Evolutionary conservation across 164 flowering plant species (phyloP).

Genomic region (Magnolia sinica): DNA sequence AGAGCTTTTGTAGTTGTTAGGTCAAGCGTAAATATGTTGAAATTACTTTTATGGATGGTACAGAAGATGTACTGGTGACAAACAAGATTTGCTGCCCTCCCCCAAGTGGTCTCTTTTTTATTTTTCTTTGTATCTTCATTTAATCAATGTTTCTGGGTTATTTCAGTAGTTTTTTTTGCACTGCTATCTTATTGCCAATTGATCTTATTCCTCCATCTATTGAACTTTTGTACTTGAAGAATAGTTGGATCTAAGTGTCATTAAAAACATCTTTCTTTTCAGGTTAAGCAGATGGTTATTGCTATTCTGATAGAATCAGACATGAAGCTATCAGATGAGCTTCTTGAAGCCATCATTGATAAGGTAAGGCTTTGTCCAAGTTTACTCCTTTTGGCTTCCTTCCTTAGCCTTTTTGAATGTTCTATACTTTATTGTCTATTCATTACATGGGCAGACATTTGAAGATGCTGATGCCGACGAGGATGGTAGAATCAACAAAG

Average conservation of each 20-base stretch:
- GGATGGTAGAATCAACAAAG: conserved; percentile 70
- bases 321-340: conserved; percentile 61
- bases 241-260: background rate
- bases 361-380: conserved; percentile 33
- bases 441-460: conserved; percentile 56
- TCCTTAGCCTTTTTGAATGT: background rate
- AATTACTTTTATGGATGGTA: too few species aligned
- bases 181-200: background rate
- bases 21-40: too few species aligned
- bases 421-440: background rate
- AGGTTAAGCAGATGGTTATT: conserved; percentile 88
- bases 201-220: background rate
- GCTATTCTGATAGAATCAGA: conserved; percentile 73
- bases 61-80: too few species aligned
- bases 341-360: conserved; percentile 70
- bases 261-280: conserved; percentile 9
- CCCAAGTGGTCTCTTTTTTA: too few species aligned
- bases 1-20: too few species aligned
- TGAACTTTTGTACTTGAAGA: background rate
- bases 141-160: background rate
- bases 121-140: too few species aligned
- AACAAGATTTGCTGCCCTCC: too few species aligned
- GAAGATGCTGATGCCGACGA: conserved; percentile 71
- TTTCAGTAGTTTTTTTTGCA: background rate
- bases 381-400: background rate